phyloP scores from a whole-genome alignment of 305 asterid species.

The Solanum hybrid region DNA sequence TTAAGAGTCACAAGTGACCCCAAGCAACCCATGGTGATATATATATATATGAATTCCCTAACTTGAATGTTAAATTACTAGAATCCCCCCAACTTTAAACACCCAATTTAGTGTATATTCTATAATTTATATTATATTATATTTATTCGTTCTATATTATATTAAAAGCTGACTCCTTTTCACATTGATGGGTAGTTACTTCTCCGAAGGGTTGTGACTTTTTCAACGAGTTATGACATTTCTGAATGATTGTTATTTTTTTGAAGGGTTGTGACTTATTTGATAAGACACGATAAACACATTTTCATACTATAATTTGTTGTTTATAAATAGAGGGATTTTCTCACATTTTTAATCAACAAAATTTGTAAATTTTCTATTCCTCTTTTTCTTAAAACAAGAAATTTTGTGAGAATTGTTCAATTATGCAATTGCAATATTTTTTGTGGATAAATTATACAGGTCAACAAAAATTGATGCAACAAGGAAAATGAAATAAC shows the following conservation, averaged over 20 bases:
- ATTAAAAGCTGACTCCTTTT: neutral
- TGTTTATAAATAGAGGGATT: neutral
- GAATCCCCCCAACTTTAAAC: no score
- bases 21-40: no score
- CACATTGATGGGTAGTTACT: neutral
- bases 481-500: neutral
- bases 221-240: neutral
- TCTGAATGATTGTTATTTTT: neutral
- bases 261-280: neutral
- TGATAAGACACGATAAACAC: neutral
- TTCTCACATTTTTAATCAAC: neutral
- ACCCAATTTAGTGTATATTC: no score
- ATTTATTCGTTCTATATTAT: no score
- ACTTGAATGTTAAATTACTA: no score
- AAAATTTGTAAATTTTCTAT: neutral
- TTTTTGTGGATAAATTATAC: neutral
- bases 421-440: neutral
- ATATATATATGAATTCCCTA: no score
- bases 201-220: neutral
- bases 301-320: neutral
- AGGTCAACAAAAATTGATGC: neutral
- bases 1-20: neutral
- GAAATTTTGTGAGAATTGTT: neutral
- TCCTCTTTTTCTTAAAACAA: neutral
- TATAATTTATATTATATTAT: no score